These are phyloP conservation scores for Russula sp. DNA, from an alignment of 768 basidiomycete species.

Conservation along the genomic window DNA sequence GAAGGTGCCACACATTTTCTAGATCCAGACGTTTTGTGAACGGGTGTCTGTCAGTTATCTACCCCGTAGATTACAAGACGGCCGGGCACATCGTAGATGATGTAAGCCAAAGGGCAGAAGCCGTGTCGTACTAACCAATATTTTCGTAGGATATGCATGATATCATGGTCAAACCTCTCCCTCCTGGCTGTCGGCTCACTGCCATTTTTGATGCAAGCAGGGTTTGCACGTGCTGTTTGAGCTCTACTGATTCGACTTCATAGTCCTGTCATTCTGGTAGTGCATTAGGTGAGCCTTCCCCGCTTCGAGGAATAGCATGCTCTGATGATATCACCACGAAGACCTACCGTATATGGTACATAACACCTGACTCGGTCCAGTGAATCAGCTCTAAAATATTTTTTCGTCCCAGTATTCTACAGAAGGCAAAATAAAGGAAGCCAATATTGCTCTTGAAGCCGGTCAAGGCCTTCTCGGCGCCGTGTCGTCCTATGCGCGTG, in stretches of 20 bases:
- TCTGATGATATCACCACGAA: conserved; percentile 12
- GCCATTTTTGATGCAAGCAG: conserved; percentile 48
- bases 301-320: neutral
- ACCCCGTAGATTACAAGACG: conserved; percentile 78
- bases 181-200: conserved; percentile 62
- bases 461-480: conserved; percentile 82
- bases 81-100: conserved; percentile 78
- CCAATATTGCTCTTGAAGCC: conserved; percentile 81
- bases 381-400: neutral
- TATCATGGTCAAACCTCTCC: conserved; percentile 50
- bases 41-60: conserved; percentile 56
- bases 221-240: neutral
- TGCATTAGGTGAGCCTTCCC: conserved; percentile 33
- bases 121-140: neutral
- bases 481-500: conserved; percentile 65
- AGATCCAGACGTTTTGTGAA: neutral
- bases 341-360: conserved; percentile 35
- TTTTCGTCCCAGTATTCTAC: conserved; percentile 66
- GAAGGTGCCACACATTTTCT: conserved; percentile 43
- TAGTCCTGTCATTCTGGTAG: conserved; percentile 47
- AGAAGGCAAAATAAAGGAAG: conserved; percentile 93
- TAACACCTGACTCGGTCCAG: neutral
- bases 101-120: conserved; percentile 32
- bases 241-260: conserved; percentile 12
- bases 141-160: conserved; percentile 35